Base-by-base conservation (phyloP, 1,284 basidiomycete genomes). In the Ustanciosporium gigantosporum region DNA sequence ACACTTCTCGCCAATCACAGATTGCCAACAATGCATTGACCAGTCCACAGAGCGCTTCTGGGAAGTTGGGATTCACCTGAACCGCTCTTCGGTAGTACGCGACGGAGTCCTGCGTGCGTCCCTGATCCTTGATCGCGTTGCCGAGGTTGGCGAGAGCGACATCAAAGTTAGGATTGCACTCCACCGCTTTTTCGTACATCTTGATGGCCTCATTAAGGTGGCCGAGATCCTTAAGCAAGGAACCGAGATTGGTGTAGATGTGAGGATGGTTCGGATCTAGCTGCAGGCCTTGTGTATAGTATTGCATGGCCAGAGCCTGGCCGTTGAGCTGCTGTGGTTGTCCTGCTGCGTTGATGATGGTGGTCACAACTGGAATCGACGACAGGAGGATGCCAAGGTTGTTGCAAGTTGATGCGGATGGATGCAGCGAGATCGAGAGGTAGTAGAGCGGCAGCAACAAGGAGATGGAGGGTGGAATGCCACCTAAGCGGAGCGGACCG, bases 371-470 rank as follows among this genome's bases (percentile, higher is more conserved):
- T 2, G 79, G 75, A 31, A 84, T 76, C 2, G 81, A 80, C 2
- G 84, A 83, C 4, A 86, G 73, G 21, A 86, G 74, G 49, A 86
- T 85, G 19, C 85, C 85, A 17, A 85, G 79, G 51, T 86, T 85
- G 68, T 86, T 86, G 77, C 82, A 82, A 4, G 82, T 83, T 37
- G 83, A 83, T 3, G 85, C 81, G 3, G 82, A 81, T 2, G 84
- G 82, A 57, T 80, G 79, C 36, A 85, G 76, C 3, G 83, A 80
- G 4, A 84, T 78, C 0, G 85, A 83, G 36, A 85, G 75, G 62
- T 86, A 86, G 66, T 85, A 85, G 32, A 85, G 78, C 29, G 85
- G 69, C 17, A 86, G 78, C 27, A 82, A 73, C 17, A 85, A 66
- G 6, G 82, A 82, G 20, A 80, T 79, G 16, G 80, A 81, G 9